Evolutionary conservation across 768 basidiomycete genomes (phyloP).

Genomic region (Leccinum obscurum): DNA sequence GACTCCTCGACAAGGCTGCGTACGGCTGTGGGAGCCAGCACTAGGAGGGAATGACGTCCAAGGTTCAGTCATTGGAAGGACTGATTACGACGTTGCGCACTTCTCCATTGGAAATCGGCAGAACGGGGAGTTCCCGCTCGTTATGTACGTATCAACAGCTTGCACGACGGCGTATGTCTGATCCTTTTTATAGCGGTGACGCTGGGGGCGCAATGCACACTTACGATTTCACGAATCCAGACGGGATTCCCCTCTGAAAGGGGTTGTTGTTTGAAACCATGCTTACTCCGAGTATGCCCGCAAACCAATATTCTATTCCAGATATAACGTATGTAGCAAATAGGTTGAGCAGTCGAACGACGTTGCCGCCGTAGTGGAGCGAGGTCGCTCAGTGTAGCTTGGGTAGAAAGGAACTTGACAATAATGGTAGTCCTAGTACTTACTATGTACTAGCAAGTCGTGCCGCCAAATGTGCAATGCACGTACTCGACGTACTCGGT

Average conservation of each 20-base stretch:
- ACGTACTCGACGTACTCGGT: neutral
- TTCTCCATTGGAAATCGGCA: slow-evolving; percentile 60
- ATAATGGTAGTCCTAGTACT: neutral
- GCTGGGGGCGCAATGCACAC: slow-evolving; percentile 49
- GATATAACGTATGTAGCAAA: slow-evolving; percentile 1
- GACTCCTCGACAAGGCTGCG: slow-evolving; percentile 49
- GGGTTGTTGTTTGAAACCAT: neutral
- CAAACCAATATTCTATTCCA: slow-evolving; percentile 9
- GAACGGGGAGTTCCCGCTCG: slow-evolving; percentile 51
- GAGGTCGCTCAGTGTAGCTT: neutral
- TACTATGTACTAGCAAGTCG: neutral
- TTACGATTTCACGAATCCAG: slow-evolving; percentile 36
- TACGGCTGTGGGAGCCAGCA: slow-evolving; percentile 65
- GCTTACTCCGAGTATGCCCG: slow-evolving; percentile 7
- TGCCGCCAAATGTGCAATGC: neutral
- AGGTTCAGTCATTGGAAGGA: slow-evolving; percentile 51
- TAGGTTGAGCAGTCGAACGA: neutral
- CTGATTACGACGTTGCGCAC: slow-evolving; percentile 54
- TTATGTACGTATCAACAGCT: slow-evolving; percentile 51
- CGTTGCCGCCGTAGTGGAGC: neutral
- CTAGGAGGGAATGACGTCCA: slow-evolving; percentile 41
- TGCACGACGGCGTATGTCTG: slow-evolving; percentile 21
- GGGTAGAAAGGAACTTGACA: neutral
- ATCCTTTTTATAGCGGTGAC: slow-evolving; percentile 42
- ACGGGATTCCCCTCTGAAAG: slow-evolving; percentile 22